Conservation (phyloP, 176 grass and related monocot genomes). For the Oryza meridionalis region DNA sequence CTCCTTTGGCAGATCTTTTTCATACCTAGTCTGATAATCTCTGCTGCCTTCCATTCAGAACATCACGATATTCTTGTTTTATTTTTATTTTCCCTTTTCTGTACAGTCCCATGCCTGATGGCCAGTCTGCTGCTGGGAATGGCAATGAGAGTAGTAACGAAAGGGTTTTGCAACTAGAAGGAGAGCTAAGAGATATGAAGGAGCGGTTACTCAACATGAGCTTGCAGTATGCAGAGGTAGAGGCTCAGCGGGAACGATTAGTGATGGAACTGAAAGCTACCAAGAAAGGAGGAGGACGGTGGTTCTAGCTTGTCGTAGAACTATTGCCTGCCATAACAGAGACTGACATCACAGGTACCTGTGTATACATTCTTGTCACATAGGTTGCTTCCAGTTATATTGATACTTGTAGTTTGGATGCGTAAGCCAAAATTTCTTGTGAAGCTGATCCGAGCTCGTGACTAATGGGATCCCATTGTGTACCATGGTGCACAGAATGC, state of each 20-base stretch:
- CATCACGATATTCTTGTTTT: background rate
- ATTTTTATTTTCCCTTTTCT: background rate
- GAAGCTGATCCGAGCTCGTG: background rate
- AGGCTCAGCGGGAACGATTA: conserved; percentile 83
- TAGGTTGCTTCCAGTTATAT: conserved; percentile 3
- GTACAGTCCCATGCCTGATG: conserved; percentile 37
- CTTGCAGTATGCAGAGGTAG: conserved; percentile 89
- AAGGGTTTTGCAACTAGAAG: conserved; percentile 69
- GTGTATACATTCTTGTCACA: conserved; percentile 19
- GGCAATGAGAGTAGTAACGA: conserved; percentile 21
- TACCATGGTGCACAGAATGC: background rate
- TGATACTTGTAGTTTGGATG: conserved; percentile 33
- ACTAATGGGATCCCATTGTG: background rate
- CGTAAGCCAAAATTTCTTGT: background rate
- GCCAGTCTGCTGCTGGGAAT: conserved; percentile 35
- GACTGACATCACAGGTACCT: conserved; percentile 43
- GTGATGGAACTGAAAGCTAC: conserved; percentile 83
- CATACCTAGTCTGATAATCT: background rate
- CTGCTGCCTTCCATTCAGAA: conserved; percentile 21
- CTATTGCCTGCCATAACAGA: conserved; percentile 36
- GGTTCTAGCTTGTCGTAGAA: conserved; percentile 62
- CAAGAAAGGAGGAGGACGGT: conserved; percentile 62
- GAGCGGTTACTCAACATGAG: conserved; percentile 85
- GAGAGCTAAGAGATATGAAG: conserved; percentile 87
- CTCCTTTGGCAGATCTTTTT: background rate